Base-by-base conservation (phyloP, 164 flowering plant species). In the Dillenia turbinata region DNA sequence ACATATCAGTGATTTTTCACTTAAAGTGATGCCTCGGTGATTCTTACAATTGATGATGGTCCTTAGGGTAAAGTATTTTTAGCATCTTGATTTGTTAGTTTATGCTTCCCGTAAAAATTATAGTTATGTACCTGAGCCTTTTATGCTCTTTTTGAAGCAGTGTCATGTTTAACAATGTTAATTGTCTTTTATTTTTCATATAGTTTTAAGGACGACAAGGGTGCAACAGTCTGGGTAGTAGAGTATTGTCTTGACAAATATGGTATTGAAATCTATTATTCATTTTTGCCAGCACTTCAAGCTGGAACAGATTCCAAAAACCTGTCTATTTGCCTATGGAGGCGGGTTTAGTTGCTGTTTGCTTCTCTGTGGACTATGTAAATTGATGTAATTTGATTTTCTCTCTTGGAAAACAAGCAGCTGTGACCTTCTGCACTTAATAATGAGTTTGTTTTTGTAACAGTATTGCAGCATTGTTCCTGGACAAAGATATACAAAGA, bases 401-500 rank as follows among this genome's bases (percentile, higher is more conserved):
- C n/a, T 26, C 22, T 2, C 43, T 45, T 48, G 7, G 40, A 33
- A 33, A 33, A 33, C 40, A 33, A 4, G 40, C 40, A 33, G 6
- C 40, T 6, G 0, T 33, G 5, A 0, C 7, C 6, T 47, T 44
- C 57, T 5, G 9, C 24, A 5, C 11, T 19, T 48, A 0, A 9
- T 7, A 40, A 52, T 13, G 15, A 14, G 52, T 56, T 44, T 47
- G 13, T 47, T 44, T 33, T 54, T 24, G 10, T 46, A 73, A 4
- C 64, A 89, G 96, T 62, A 84, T 3, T 87, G 94, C 67, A 68
- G 13, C 40, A 85, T 93, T 66, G 82, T 69, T 2, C 66, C 67
- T 17, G 96, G 96, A 8, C 96, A 89, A 50, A 69, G 85, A 13
- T 89, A 77, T 45, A 10, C 83, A 0, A 85, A 75, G 61, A 84